Evolutionary conservation across 2,329 filamentous ascomycete genomes (phyloP).

Genomic region (Trichoderma sp.): DNA sequence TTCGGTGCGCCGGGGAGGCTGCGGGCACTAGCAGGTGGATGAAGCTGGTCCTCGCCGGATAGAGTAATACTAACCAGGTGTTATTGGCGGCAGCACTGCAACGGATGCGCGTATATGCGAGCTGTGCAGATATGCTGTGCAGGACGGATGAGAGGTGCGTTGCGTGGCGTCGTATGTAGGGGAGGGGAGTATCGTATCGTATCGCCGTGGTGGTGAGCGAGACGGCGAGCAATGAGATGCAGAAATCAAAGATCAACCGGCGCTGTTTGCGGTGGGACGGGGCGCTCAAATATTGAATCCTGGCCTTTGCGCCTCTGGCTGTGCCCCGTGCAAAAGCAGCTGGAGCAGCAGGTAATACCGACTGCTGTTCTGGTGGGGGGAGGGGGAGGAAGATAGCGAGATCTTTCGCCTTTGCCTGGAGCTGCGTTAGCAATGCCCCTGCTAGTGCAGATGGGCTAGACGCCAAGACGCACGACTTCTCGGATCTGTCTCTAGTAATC

Average conservation of each 20-base stretch:
- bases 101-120: conserved; percentile 17
- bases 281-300: conserved; percentile 18
- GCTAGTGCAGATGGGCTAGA: conserved; percentile 16
- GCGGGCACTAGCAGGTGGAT: conserved; percentile 21
- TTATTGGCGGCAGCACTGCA: background rate
- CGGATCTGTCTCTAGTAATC: conserved; percentile 24
- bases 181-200: no score
- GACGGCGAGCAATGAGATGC: background rate
- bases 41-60: background rate
- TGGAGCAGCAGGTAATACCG: background rate
- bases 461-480: conserved; percentile 27
- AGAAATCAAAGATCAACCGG: conserved; percentile 1
- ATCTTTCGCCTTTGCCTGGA: conserved; percentile 16
- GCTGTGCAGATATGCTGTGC: conserved; percentile 14
- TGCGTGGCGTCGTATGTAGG: background rate
- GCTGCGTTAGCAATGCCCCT: conserved; percentile 19
- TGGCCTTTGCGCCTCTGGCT: background rate
- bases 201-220: background rate
- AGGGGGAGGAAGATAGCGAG: conserved; percentile 1
- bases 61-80: background rate
- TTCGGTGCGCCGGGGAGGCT: conserved; percentile 21
- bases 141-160: conserved; percentile 1
- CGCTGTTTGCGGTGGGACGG: conserved; percentile 8
- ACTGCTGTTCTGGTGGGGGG: background rate
- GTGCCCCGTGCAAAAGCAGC: conserved; percentile 4